Evolutionary conservation across 83 land plant genomes (phyloP), one percentile per base, ranked within the genome.

Genomic region (Diphasiastrum complanatum): DNA sequence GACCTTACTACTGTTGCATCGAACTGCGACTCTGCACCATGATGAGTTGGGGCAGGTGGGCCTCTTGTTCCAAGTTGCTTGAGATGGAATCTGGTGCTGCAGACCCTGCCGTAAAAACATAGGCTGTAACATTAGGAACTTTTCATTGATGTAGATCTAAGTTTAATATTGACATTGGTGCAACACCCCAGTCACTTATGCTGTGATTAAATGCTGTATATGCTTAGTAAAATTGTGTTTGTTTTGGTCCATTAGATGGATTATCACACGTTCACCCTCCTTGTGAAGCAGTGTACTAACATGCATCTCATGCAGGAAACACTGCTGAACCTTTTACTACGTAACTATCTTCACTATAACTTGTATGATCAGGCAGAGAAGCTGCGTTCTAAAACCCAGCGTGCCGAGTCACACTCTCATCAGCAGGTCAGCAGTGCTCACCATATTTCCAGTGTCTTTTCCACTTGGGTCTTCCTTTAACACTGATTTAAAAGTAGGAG

Each of bases 281-380:
- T n/a, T n/a, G n/a, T n/a, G n/a, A n/a, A n/a, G 51, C 12, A 5
- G 51, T 49, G 18, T 12, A 49, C 8, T 19, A 24, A 24, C n/a
- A 10, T 23, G 33, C 10, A 29, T 16, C 47, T 51, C 14, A 12
- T 52, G 64, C 78, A 93, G 99, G 99, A 88, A 71, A 93, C 99
- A 23, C 83, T 93, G 57, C 78, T 92, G 48, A 92, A 92, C 58
- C 78, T 92, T 2, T 72, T 92, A 4, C 84, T 92, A 30, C 85
- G 98, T 34, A 93, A 93, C 73, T 93, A 93, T 64, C 80, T 93
- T 2, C 99, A 93, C 50, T 93, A 93, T 75, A 93, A 93, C 47
- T 63, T 93, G 47, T 93, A 93, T 73, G 99, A 93, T 65, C 96
- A 93, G 56, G 99, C 99, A 37, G 99, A 93, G 80, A 93, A 93